Percentiles rank a stretch among this genome's conserved stretches.
phyloP scores from a whole-genome alignment of 345 rosid genomes.

The Populus nigra region DNA sequence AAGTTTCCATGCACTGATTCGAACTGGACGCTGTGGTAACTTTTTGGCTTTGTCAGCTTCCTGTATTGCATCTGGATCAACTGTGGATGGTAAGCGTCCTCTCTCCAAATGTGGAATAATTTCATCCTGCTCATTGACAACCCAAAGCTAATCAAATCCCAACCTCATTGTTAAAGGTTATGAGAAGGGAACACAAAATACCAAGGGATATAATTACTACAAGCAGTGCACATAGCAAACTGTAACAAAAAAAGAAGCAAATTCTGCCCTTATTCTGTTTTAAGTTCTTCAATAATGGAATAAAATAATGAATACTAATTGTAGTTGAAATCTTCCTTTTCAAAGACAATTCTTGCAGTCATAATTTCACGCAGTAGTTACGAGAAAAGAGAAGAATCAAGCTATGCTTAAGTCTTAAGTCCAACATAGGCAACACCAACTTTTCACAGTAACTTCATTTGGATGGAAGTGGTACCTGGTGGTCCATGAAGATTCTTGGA shows the following conservation, averaged over 20 bases:
- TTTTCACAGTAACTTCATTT: neutral
- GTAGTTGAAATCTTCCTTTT: neutral
- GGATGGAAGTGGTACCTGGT: constrained; percentile 49
- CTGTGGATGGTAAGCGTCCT: constrained; percentile 68
- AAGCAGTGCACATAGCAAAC: neutral
- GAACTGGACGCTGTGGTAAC: constrained; percentile 66
- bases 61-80: constrained; percentile 60
- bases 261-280: neutral
- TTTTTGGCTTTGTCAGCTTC: constrained; percentile 51
- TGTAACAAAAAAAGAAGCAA: neutral
- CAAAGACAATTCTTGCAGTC: neutral
- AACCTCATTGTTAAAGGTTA: neutral
- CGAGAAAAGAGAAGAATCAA: neutral
- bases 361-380: neutral
- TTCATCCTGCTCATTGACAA: constrained; percentile 59
- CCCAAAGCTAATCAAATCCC: neutral
- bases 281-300: neutral
- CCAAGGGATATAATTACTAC: neutral
- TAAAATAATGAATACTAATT: neutral
- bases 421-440: constrained; percentile 31
- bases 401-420: neutral
- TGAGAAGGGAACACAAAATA: neutral
- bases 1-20: constrained; percentile 91
- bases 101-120: constrained; percentile 86
- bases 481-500: constrained; percentile 95